Percentiles rank a stretch among this genome's conserved stretches.
Evolutionary conservation across 306 rosid genomes (phyloP).

Genomic region (Fragaria nilgerrensis): DNA sequence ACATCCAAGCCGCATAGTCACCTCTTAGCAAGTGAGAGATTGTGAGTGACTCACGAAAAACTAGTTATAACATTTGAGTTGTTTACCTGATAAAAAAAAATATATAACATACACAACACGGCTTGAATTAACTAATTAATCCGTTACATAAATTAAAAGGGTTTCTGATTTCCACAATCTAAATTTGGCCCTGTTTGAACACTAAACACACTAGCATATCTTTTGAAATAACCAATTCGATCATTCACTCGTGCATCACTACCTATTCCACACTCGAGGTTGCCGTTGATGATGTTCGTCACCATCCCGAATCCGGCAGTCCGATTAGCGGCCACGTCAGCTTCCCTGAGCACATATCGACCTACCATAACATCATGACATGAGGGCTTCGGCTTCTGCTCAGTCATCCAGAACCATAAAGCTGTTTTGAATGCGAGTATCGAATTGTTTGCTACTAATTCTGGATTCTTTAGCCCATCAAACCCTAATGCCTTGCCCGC

Average conservation of each 20-base stretch:
- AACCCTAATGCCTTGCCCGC: constrained; percentile 81
- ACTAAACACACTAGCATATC: constrained; percentile 49
- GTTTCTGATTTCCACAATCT: constrained; percentile 64
- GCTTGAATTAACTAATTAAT: neutral
- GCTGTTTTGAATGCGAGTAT: constrained; percentile 66
- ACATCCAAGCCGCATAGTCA: neutral
- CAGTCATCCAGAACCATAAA: constrained; percentile 89
- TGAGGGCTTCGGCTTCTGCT: constrained; percentile 56
- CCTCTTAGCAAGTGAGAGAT: no score
- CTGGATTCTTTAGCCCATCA: constrained; percentile 71
- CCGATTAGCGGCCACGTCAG: constrained; percentile 63
- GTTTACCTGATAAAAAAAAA: no score
- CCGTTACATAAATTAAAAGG: constrained; percentile 19
- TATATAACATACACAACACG: neutral
- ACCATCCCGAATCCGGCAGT: constrained; percentile 71
- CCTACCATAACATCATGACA: constrained; percentile 85
- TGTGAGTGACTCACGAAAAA: no score
- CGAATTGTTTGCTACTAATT: constrained; percentile 62
- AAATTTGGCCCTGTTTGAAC: constrained; percentile 66
- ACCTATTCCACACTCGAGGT: constrained; percentile 72
- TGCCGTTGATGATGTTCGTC: constrained; percentile 79
- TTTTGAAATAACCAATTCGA: constrained; percentile 65
- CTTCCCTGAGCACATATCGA: constrained; percentile 44
- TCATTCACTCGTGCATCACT: constrained; percentile 59
- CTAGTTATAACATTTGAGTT: no score